Conservation (phyloP, 345 rosid species). For the Ceriops decandra region DNA sequence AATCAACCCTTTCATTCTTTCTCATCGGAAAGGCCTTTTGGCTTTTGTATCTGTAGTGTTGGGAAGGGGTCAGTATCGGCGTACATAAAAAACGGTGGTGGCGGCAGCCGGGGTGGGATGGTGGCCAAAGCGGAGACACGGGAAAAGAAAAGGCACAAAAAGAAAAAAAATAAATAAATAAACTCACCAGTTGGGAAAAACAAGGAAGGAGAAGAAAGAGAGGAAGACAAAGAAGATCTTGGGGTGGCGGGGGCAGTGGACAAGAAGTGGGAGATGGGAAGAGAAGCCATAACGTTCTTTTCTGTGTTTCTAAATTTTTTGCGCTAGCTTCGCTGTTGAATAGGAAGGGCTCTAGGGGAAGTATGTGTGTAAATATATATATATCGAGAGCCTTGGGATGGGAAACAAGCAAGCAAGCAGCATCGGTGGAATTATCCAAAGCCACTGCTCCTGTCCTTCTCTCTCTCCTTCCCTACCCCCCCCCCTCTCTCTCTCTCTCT, state of each 20-base stretch:
- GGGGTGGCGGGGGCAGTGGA: background rate
- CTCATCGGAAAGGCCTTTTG: background rate
- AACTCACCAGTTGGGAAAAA: background rate
- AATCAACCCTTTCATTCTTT: background rate
- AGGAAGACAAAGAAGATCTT: background rate
- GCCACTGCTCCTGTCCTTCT: constrained; percentile 9
- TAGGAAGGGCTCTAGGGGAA: background rate
- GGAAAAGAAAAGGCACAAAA: background rate
- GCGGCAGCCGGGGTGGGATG: no score
- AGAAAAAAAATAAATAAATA: background rate
- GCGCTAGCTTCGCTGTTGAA: background rate
- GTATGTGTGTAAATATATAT: no score
- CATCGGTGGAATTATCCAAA: constrained; percentile 38
- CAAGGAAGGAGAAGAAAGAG: background rate
- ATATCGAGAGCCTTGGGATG: constrained; percentile 12
- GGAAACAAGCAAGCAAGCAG: constrained; percentile 29
- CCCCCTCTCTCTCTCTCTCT: background rate
- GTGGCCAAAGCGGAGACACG: no score
- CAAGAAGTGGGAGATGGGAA: constrained; percentile 18
- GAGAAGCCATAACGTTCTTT: constrained; percentile 16
- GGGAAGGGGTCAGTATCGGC: background rate
- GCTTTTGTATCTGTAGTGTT: no score
- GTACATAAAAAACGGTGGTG: no score
- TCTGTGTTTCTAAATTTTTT: background rate
- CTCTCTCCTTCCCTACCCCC: background rate